Evolutionary conservation across 345 rosid species (phyloP).

Genomic region (Lepidium africanum): DNA sequence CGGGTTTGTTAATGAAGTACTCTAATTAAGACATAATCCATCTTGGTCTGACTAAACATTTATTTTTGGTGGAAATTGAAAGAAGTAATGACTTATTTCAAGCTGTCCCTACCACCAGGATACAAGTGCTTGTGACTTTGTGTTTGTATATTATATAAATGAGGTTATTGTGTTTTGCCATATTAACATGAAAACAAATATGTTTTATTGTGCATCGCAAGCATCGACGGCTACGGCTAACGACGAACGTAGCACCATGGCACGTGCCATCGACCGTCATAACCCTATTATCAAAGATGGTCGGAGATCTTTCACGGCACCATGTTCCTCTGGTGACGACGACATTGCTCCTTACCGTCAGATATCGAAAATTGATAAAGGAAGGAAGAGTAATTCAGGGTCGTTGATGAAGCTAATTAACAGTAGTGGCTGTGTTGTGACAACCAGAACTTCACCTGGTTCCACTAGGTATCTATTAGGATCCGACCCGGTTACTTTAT

Average conservation of each 20-base stretch:
- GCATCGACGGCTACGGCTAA: constrained; percentile 63
- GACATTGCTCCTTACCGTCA: constrained; percentile 23
- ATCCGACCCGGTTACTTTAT: constrained; percentile 27
- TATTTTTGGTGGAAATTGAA: too few species aligned
- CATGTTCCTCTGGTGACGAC: constrained; percentile 22
- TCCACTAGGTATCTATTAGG: constrained; percentile 66
- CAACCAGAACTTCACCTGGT: constrained; percentile 46
- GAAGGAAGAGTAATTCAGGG: constrained; percentile 6
- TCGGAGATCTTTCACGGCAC: constrained; percentile 38
- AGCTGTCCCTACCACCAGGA: too few species aligned
- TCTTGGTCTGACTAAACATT: too few species aligned
- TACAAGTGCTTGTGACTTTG: not conserved
- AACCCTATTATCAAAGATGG: constrained; percentile 72
- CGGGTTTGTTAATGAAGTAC: too few species aligned
- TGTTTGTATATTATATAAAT: constrained; percentile 5
- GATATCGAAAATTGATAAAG: constrained; percentile 5
- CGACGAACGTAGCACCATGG: not conserved
- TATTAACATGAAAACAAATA: constrained; percentile 26
- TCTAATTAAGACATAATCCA: too few species aligned
- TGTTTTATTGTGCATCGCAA: constrained; percentile 71
- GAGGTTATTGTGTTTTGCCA: constrained; percentile 5
- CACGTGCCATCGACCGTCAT: constrained; percentile 52
- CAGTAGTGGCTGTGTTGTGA: constrained; percentile 16
- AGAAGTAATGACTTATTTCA: too few species aligned
- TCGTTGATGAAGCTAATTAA: constrained; percentile 11